phyloP scores from a whole-genome alignment of 306 rosid genomes.

The Gastrolobium bilobum region DNA sequence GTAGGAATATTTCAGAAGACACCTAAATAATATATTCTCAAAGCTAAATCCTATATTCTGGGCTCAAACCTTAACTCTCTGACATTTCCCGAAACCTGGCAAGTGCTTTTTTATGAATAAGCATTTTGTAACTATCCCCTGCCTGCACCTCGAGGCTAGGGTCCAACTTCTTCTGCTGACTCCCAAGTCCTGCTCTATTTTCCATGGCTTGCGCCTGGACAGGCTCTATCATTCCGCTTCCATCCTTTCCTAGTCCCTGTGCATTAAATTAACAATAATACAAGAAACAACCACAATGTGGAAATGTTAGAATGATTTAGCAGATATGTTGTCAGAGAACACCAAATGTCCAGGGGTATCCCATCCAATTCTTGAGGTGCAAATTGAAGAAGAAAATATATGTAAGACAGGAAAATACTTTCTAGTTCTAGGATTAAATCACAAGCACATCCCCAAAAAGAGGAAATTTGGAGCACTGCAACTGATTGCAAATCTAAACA shows the following conservation, averaged over 20 bases:
- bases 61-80: conserved; percentile 44
- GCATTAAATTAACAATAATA: conserved; percentile 53
- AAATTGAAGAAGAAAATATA: neutral
- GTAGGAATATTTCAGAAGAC: conserved; percentile 40
- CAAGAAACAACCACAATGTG: conserved; percentile 51
- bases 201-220: conserved; percentile 89
- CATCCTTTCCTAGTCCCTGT: conserved; percentile 98
- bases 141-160: conserved; percentile 89
- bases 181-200: conserved; percentile 94
- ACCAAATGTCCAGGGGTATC: conserved; percentile 51
- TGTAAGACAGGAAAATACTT: conserved; percentile 10
- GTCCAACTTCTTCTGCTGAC: conserved; percentile 91
- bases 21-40: conserved; percentile 38
- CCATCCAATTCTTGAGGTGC: conserved; percentile 46
- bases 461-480: conserved; percentile 9
- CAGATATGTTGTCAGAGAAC: conserved; percentile 21
- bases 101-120: conserved; percentile 94
- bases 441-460: conserved; percentile 27
- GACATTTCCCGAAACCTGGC: conserved; percentile 97
- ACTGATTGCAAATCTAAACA: conserved; percentile 33
- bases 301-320: conserved; percentile 53
- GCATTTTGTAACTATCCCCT: conserved; percentile 91
- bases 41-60: conserved; percentile 40
- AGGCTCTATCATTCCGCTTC: conserved; percentile 96
- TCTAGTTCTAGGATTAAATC: conserved; percentile 8